These are phyloP conservation scores for Raphidocelis subcapitata DNA, from an alignment of 139 green algal genomes.

Conservation along the genomic window DNA sequence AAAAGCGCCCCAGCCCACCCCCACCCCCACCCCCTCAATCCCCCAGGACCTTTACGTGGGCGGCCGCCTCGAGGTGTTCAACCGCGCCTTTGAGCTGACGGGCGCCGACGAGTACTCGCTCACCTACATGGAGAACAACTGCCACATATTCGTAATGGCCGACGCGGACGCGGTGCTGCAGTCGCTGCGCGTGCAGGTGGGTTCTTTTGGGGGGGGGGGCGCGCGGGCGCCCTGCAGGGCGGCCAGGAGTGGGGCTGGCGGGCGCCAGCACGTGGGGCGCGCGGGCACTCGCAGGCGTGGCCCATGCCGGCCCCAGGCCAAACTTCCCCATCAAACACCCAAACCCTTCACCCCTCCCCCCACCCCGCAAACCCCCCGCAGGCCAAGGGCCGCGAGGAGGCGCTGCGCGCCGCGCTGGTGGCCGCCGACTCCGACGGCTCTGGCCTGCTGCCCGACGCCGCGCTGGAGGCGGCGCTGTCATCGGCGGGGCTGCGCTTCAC, in stretches of 20 bases:
- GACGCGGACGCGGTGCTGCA: constrained; percentile 51
- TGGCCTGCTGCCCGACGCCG: constrained; percentile 34
- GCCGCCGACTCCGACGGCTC: constrained; percentile 49
- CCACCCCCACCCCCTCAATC: not conserved
- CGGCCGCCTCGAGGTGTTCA: constrained; percentile 62
- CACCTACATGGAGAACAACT: constrained; percentile 88
- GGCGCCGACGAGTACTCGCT: constrained; percentile 88
- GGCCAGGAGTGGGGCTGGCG: too few species aligned
- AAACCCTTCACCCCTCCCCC: not conserved
- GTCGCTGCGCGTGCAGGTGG: constrained; percentile 47
- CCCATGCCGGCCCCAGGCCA: not conserved
- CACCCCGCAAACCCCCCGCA: not conserved
- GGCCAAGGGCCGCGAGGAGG: constrained; percentile 32
- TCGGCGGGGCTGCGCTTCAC: constrained; percentile 59
- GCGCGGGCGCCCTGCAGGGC: too few species aligned
- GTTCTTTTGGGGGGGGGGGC: not conserved
- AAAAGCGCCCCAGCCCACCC: too few species aligned
- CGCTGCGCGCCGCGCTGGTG: constrained; percentile 55
- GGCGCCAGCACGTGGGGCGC: too few species aligned
- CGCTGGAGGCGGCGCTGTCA: constrained; percentile 47
- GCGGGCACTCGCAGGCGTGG: not conserved
- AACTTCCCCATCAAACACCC: not conserved
- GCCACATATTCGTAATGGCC: constrained; percentile 75
- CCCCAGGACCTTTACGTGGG: constrained; percentile 80
- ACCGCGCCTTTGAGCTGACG: constrained; percentile 77